Base-by-base conservation (phyloP, 768 basidiomycete genomes). In the Asterophora lycoperdoides region DNA sequence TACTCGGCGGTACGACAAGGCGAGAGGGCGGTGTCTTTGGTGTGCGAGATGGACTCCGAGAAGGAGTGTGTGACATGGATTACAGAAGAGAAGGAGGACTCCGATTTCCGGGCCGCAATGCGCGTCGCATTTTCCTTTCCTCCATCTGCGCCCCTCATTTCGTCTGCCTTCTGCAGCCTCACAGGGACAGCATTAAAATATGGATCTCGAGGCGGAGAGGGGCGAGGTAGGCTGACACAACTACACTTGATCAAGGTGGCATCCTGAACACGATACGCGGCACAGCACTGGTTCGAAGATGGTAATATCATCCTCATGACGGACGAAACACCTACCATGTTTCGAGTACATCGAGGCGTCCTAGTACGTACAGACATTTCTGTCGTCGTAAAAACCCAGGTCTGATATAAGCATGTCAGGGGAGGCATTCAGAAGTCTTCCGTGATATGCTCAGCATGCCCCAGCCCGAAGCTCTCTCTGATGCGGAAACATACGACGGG, bases 261-360 rank as follows among this genome's bases (percentile, higher is more conserved):
- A 26, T 17, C 20, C 40, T 48, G 38, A 54, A 28, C 20, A 26
- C 26, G 7, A 23, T 28, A 8, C 46, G 30, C 13, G 79, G 65
- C 79, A 77, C 13, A 80, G 65, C 79, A 77, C 13, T 81, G 76
- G 77, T 79, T 83, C 56, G 76, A 80, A 18, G 80, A 81, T 54
- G 80, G 80, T 14, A 83, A 81, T 58, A 69, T 82, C 40, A 63
- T 81, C 14, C 68, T 83, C 3, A 60, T 77, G 33, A 72, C 75
- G 6, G 61, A 71, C 29, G 68, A 71, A 38, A 56, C 63, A 43
- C 65, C 62, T 4, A 70, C 71, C 30, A 75, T 74, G 1, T 81
- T 81, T 68, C 79, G 74, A 29, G 68, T 81, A 5, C 81, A 82
- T 57, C 72, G 69, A 30, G 72, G 74, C 48, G 69, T 76, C 36